Base-by-base conservation (phyloP, 202 grass and related monocot genomes). In the Carex arenaria region DNA sequence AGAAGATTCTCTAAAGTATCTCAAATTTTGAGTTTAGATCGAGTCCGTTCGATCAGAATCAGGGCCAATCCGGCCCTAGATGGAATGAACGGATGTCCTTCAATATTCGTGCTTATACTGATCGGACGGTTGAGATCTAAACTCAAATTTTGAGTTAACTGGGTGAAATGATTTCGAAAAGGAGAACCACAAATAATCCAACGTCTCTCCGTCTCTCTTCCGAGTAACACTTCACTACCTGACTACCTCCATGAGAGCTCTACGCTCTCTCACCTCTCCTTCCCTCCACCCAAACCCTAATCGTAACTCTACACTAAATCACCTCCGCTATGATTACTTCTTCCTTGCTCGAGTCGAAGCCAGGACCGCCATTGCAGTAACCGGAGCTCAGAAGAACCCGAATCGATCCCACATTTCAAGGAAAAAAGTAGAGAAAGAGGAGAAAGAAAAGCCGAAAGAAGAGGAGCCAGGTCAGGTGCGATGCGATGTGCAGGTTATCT, bases 401-500 rank as follows among this genome's bases (percentile, higher is more conserved):
- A 52, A 68, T 67, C 40, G 64, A 85, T 65, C 60, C 42, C 68
- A 65, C 73, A 75, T 59, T 61, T 53, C 49, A 11, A 14, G 20
- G 23, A 54, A 11, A 53, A 76, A 61, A 43, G 1, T 11, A 34
- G 63, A 73, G 64, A 51, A 42, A 26, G 75, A 79, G 65, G 22
- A 47, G 20, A 28, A 63, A 15, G 32, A 2, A 53, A 74, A 59
- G 49, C 9, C 40, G 22, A 72, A 80, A 34, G 80, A 74, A 4
- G 85, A 82, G 64, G 86, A 79, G n/a, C 67, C 88, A 34, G 84
- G 82, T 2, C 79, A 68, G 28, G 89, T 95, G 72, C 84, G 85
- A 67, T 95, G 95, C 90, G 92, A 93, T 65, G 90, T 98, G 82
- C 90, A 95, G 70, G 90, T 98, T 26, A 87, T 98, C 79, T 98